These are phyloP conservation scores for Ogataea trehalophila DNA, from an alignment of 805 yeast species.

Conservation along the genomic window DNA sequence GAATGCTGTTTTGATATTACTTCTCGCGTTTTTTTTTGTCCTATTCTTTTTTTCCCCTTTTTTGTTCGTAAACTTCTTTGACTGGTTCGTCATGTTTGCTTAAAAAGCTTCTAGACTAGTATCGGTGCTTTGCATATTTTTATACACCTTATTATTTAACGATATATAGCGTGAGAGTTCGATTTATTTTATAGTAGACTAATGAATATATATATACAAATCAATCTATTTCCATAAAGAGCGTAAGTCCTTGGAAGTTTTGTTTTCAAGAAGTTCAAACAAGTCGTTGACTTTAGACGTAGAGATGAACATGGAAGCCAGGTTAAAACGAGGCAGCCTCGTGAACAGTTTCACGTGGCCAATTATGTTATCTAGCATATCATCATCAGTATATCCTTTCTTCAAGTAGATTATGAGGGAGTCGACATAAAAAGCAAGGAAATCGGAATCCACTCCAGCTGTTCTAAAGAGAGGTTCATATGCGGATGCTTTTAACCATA, in stretches of 20 bases:
- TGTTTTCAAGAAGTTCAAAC: conserved; percentile 2
- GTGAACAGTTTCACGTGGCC: conserved; percentile 26
- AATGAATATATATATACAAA: no score
- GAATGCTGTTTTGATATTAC: not conserved
- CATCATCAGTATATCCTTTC: conserved; percentile 9
- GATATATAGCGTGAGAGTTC: no score
- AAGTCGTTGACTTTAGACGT: conserved; percentile 12
- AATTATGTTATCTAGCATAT: conserved; percentile 19
- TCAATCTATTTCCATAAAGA: conserved; percentile 9
- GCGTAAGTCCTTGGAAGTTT: conserved; percentile 7
- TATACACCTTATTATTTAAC: no score
- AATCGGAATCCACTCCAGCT: conserved; percentile 47
- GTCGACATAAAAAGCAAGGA: conserved; percentile 43
- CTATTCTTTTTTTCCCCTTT: not conserved
- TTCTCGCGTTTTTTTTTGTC: not conserved
- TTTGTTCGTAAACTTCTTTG: no score
- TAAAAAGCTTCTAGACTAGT: no score
- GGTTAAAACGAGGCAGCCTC: conserved; percentile 32
- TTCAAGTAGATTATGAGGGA: conserved; percentile 29
- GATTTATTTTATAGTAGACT: no score
- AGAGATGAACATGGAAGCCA: conserved; percentile 34
- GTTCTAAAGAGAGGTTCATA: conserved; percentile 31
- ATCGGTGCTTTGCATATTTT: no score
- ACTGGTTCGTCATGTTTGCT: no score
- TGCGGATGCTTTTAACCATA: conserved; percentile 25